Evolutionary conservation across 208 protist species (phyloP), one percentile per base, ranked within the genome.

Genomic region (Acanthamoeba healyi): DNA sequence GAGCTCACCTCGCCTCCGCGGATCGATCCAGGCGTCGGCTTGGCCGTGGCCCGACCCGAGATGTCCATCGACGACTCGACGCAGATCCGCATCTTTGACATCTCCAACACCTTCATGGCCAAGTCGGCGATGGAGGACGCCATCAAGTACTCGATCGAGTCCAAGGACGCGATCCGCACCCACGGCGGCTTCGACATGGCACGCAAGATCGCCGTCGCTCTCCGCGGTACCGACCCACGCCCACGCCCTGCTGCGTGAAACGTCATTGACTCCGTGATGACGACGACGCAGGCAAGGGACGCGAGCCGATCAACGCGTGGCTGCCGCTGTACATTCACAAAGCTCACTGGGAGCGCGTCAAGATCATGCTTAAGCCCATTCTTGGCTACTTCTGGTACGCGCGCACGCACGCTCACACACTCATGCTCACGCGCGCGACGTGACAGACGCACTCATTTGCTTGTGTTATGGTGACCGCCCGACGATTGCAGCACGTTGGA

Each of bases 281-380:
- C 10, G 56, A 0, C 22, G 26, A 24, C 24, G 3, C 54, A 67
- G 94, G 94, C 46, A 54, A 92, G 65, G 94, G 94, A 24, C 63
- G 94, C n/a, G 94, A 95, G 40, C 92, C 94, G 44, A 95, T 95
- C 40, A 95, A 95, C 40, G 65, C 67, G 7, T 95, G 92, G 92
- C 38, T 95, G 32, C 94, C 94, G 65, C 51, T 95, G 4, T 95
- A 94, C 29, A 54, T 95, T 19, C 51, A 94, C 51, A 29, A 54
- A 24, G 81, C 54, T 26, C 94, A 95, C 72, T 95, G 94, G 94
- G 58, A 93, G 40, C 46, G 56, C 9, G 79, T 90, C 19, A 92
- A 89, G 34, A 92, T 65, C 36, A 56, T 93, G 81, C 79, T 88
- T 26, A 54, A 54, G 42, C 92, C 86, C 38, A 94, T 94, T 6